Percentiles rank a stretch among this genome's conserved stretches.
These are phyloP conservation scores for Apophysomyces elegans DNA, from an alignment of 371 early-diverging fungal genomes.

Conservation along the genomic window DNA sequence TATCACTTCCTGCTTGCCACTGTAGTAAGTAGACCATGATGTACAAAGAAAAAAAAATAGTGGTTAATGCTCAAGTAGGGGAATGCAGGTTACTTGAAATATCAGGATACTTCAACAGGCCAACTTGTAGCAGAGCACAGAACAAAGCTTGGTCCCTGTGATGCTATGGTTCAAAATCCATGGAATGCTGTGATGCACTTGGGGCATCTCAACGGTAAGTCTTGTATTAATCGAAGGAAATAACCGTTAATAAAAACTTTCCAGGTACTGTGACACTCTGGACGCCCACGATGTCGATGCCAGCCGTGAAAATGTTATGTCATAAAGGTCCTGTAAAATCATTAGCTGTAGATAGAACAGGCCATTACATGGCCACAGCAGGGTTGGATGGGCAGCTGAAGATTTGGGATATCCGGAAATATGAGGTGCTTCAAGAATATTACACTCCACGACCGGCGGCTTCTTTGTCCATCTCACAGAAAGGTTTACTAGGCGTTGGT, in stretches of 20 bases:
- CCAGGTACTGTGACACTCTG: constrained; percentile 88
- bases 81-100: constrained; percentile 84
- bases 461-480: constrained; percentile 83
- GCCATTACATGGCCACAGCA: constrained; percentile 92
- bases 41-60: not conserved
- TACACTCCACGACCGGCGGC: constrained; percentile 76
- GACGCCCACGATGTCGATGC: constrained; percentile 85
- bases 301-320: constrained; percentile 95
- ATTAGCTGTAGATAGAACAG: constrained; percentile 87
- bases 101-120: constrained; percentile 98
- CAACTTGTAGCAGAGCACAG: constrained; percentile 81
- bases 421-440: constrained; percentile 82
- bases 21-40: constrained; percentile 52
- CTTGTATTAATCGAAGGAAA: not conserved
- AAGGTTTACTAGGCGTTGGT: constrained; percentile 85
- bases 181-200: constrained; percentile 93
- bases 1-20: constrained; percentile 96
- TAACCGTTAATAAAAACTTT: not conserved
- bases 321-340: constrained; percentile 88
- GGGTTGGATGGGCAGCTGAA: constrained; percentile 93
- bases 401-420: constrained; percentile 96
- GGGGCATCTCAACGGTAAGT: constrained; percentile 87
- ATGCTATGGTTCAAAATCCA: constrained; percentile 90
- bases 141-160: constrained; percentile 81
- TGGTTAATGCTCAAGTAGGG: constrained; percentile 49